Evolutionary conservation across 2,329 filamentous ascomycete genomes (phyloP).

Genomic region (Epichloe scottii): DNA sequence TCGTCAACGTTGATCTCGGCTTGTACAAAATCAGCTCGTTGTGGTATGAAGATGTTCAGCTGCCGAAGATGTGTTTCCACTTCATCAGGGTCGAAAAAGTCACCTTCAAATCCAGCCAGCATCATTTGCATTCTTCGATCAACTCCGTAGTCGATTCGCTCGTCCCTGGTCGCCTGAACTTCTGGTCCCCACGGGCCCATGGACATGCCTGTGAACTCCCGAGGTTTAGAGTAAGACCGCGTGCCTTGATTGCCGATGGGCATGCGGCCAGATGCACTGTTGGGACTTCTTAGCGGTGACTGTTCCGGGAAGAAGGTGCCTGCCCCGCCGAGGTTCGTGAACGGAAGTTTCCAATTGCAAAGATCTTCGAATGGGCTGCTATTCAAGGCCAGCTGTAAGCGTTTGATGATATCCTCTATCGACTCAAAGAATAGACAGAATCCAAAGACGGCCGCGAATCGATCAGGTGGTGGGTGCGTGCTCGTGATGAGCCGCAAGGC

Average conservation of each 20-base stretch:
- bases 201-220: slow-evolving; percentile 16
- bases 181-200: slow-evolving; percentile 36
- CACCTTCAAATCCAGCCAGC: slow-evolving; percentile 53
- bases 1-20: slow-evolving; percentile 38
- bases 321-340: slow-evolving; percentile 53
- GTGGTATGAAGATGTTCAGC: slow-evolving; percentile 50
- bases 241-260: slow-evolving; percentile 27
- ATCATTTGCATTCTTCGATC: slow-evolving; percentile 35
- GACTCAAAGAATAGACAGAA: slow-evolving; percentile 53
- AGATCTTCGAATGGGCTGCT: slow-evolving; percentile 30
- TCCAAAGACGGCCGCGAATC: slow-evolving; percentile 49
- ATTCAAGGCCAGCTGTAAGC: slow-evolving; percentile 23
- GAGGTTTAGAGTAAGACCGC: slow-evolving; percentile 12
- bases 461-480: slow-evolving; percentile 32
- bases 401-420: slow-evolving; percentile 32
- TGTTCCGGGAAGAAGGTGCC: slow-evolving; percentile 47
- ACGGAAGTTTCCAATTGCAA: slow-evolving; percentile 46
- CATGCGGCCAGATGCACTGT: slow-evolving; percentile 1
- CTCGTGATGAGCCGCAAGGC: slow-evolving; percentile 45
- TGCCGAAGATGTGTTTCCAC: slow-evolving; percentile 60
- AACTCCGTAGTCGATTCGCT: slow-evolving; percentile 23
- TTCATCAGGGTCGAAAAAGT: slow-evolving; percentile 68
- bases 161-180: slow-evolving; percentile 28
- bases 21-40: slow-evolving; percentile 45
- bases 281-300: neutral